A percentile compares a stretch with the other conserved stretches of the same genome.
phyloP scores from a whole-genome alignment of 1,284 basidiomycete species.

The Papiliotrema nemorosa region DNA sequence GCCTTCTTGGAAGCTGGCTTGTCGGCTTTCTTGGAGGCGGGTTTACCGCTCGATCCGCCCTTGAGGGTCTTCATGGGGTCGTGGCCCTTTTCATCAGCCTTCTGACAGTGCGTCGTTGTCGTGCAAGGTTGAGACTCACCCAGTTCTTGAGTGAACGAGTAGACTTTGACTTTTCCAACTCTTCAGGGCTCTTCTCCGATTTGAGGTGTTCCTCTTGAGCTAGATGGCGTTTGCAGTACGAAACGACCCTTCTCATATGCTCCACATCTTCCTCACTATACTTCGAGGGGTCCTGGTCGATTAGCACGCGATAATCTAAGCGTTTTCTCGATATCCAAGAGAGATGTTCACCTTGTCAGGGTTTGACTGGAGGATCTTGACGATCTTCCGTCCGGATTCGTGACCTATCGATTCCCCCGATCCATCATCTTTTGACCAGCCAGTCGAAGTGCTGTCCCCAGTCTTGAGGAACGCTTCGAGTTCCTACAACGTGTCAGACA shows the following conservation, averaged over 20 bases:
- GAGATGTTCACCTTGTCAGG: slow-evolving; percentile 32
- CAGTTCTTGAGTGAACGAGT: slow-evolving; percentile 47
- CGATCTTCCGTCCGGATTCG: slow-evolving; percentile 43
- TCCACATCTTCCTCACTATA: slow-evolving; percentile 46
- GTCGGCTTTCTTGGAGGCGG: slow-evolving; percentile 24
- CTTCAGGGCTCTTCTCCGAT: slow-evolving; percentile 40
- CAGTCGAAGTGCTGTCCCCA: slow-evolving; percentile 34
- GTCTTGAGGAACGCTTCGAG: slow-evolving; percentile 46
- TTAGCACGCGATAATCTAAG: no score
- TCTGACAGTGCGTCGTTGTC: no score
- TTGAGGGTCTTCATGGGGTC: slow-evolving; percentile 36
- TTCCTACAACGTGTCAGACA: slow-evolving; percentile 27
- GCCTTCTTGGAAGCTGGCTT: slow-evolving; percentile 11
- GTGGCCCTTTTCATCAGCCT: slow-evolving; percentile 28
- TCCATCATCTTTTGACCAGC: slow-evolving; percentile 38
- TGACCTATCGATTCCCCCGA: slow-evolving; percentile 43
- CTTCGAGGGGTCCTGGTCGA: slow-evolving; percentile 34
- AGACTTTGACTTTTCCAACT: slow-evolving; percentile 43
- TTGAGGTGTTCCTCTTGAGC: slow-evolving; percentile 47
- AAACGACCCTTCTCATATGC: slow-evolving; percentile 45
- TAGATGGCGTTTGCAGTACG: slow-evolving; percentile 48
- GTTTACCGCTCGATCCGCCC: slow-evolving; percentile 14
- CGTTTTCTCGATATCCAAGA: not conserved
- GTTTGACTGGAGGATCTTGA: slow-evolving; percentile 46
- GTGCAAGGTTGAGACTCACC: slow-evolving; percentile 18